Evolutionary conservation across 169 alveolate genomes (phyloP), one percentile per base, ranked within the genome.

Genomic region (Besnoitia besnoiti): DNA sequence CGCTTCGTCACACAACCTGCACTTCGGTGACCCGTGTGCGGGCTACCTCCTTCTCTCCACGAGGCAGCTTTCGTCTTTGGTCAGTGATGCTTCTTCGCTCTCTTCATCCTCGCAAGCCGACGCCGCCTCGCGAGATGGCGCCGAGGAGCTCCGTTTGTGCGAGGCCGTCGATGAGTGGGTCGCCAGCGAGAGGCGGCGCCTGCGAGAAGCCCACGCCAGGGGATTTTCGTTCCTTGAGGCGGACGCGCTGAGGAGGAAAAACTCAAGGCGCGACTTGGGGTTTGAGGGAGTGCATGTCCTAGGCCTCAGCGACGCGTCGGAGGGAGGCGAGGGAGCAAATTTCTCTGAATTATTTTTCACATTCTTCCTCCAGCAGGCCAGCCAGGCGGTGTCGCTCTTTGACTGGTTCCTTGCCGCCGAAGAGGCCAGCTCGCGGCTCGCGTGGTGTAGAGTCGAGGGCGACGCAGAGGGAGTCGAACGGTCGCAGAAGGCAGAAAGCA

Each of bases 81-180:
- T 55, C 33, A 21, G 67, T 55, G 24, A 5, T 14, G 55, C 55
- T 5, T 8, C 24, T 14, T 49, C 55, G 55, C 55, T 49, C 14
- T 21, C n/a, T 19, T 55, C 67, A 0, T 5, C 30, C 33, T 16
- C 67, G 12, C 67, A n/a, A n/a, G n/a, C 27, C 30, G 12, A 10
- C 5, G 67, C 12, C 33, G 24, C 12, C 5, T 1, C n/a, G 33
- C 33, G 3, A 3, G 67, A 55, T 5, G 67, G 30, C 27, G 12
- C 67, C 30, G 67, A 55, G 30, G 67, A n/a, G 33, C 30, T 67
- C n/a, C 80, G 80, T 37, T 16, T 67, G 10, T 67, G 80, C 80
- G 80, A 67, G 44, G 80, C 80, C 8, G 80, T 67, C n/a, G 80
- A 67, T 42, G 80, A 67, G 44, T 33, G 80, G 47, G 80, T 67